phyloP scores from a whole-genome alignment of 169 alveolate species.

The Cryptosporidium baileyi region DNA sequence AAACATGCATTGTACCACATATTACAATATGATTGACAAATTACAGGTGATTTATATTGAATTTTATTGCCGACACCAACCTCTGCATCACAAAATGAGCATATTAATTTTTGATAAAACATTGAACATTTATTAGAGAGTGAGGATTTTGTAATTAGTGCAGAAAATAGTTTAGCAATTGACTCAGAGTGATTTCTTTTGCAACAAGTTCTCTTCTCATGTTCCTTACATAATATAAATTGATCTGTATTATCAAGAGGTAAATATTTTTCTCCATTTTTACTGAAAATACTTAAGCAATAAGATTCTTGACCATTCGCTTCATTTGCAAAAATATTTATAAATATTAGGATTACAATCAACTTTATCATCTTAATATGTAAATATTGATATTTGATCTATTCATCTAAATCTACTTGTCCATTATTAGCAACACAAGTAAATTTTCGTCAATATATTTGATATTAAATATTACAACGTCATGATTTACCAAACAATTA shows the following conservation, averaged over 20 bases:
- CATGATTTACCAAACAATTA: no score
- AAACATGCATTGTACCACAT: slow-evolving; percentile 29
- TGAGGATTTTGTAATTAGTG: slow-evolving; percentile 11
- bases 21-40: slow-evolving; percentile 30
- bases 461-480: no score
- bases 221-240: slow-evolving; percentile 40
- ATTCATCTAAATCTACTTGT: no score
- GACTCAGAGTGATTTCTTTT: slow-evolving; percentile 28
- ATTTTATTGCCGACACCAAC: slow-evolving; percentile 44
- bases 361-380: no score
- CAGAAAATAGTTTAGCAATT: slow-evolving; percentile 17
- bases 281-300: slow-evolving; percentile 13
- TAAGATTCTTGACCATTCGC: slow-evolving; percentile 1
- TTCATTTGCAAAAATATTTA: background rate
- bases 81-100: slow-evolving; percentile 60
- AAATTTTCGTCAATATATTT: no score
- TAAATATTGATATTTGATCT: no score
- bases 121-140: slow-evolving; percentile 23
- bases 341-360: background rate
- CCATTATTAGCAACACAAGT: no score
- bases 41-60: slow-evolving; percentile 15
- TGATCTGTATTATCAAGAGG: slow-evolving; percentile 6
- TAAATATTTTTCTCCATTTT: slow-evolving; percentile 1
- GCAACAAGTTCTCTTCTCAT: slow-evolving; percentile 63
- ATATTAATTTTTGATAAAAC: slow-evolving; percentile 16